Percentiles rank a stretch among this genome's conserved stretches.
Evolutionary conservation across 2,329 filamentous ascomycete species (phyloP).

Genomic region (Rhynchosporium agropyri): DNA sequence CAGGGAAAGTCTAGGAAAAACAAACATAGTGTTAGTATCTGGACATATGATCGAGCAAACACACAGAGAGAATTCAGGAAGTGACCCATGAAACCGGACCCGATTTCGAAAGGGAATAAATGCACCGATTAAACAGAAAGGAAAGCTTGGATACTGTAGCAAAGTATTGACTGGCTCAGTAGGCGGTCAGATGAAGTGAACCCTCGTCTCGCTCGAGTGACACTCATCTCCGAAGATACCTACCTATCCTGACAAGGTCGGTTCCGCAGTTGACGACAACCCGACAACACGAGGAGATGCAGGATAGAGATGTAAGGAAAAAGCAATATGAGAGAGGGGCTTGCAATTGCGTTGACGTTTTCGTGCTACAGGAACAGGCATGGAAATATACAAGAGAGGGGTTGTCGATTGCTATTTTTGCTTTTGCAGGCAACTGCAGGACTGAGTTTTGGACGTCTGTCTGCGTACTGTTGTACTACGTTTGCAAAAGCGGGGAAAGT

Average conservation of each 20-base stretch:
- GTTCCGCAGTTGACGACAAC: neutral
- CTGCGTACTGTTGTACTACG: neutral
- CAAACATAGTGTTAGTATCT: too few relatives aligned
- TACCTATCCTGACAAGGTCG: slow-evolving; percentile 7
- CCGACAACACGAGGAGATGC: neutral
- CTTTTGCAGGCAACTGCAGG: neutral
- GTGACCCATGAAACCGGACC: too few relatives aligned
- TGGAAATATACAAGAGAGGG: neutral
- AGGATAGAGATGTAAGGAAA: neutral
- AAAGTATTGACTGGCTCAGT: neutral
- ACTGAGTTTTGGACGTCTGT: neutral
- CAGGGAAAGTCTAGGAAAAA: too few relatives aligned
- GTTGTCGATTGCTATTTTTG: neutral
- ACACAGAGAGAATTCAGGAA: too few relatives aligned
- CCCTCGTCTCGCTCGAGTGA: slow-evolving; percentile 7
- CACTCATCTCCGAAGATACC: slow-evolving; percentile 28
- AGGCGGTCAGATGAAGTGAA: neutral
- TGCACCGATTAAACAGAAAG: neutral
- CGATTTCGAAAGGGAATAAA: neutral
- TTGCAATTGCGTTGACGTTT: too few relatives aligned
- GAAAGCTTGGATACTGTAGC: too few relatives aligned
- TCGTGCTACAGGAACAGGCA: too few relatives aligned
- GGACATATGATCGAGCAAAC: too few relatives aligned
- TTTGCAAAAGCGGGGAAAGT: slow-evolving; percentile 3
- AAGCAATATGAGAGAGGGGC: too few relatives aligned